A percentile compares a stretch with the other conserved stretches of the same genome.
phyloP scores from a whole-genome alignment of 768 basidiomycete species.

The Trametes cingulata region DNA sequence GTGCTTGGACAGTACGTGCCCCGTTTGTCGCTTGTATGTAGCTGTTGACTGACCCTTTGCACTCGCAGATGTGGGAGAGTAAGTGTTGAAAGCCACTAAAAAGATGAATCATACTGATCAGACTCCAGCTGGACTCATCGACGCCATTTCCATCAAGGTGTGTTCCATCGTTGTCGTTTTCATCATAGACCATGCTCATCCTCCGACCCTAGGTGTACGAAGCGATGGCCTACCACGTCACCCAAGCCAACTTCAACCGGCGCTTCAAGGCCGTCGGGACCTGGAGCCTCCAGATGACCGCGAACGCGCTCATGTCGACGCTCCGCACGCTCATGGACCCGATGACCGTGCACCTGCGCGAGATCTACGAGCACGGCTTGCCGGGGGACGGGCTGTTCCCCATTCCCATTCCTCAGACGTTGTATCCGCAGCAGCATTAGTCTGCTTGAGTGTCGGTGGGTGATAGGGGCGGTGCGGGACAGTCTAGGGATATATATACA shows the following conservation, averaged over 20 bases:
- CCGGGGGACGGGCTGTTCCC: conserved; percentile 10
- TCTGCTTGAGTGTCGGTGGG: background rate
- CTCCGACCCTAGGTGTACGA: conserved; percentile 66
- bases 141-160: conserved; percentile 86
- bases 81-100: conserved; percentile 30
- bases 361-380: conserved; percentile 31
- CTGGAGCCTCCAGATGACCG: conserved; percentile 95
- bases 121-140: conserved; percentile 82
- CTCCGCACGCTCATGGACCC: conserved; percentile 80
- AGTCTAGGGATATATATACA: background rate
- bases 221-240: conserved; percentile 93
- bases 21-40: conserved; percentile 3
- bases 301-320: conserved; percentile 79
- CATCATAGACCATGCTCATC: background rate
- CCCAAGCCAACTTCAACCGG: conserved; percentile 85
- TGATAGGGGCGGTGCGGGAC: background rate
- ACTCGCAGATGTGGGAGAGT: conserved; percentile 88
- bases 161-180: conserved; percentile 8
- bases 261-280: conserved; percentile 87
- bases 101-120: background rate
- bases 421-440: background rate
- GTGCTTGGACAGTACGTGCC: conserved; percentile 86
- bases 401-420: background rate
- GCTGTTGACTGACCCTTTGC: conserved; percentile 22
- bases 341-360: conserved; percentile 35